These are phyloP conservation scores for Byssochlamys sp. DNA, from an alignment of 2,329 filamentous ascomycete genomes.

Conservation along the genomic window DNA sequence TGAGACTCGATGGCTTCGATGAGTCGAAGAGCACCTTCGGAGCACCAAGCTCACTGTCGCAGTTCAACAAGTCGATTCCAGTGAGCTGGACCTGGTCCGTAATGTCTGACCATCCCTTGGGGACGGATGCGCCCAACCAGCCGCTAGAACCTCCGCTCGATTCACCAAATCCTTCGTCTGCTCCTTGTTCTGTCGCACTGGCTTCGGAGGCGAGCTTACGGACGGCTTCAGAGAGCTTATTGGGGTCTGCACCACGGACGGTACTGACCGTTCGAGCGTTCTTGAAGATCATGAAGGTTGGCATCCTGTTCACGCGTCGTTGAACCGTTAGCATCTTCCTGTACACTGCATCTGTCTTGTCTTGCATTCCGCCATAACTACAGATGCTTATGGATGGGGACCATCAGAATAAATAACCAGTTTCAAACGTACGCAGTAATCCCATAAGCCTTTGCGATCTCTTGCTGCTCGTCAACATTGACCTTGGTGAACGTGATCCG, in stretches of 20 bases:
- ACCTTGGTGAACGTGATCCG: constrained; percentile 77
- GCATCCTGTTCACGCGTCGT: constrained; percentile 48
- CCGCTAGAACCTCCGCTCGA: constrained; percentile 36
- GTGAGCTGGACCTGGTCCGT: constrained; percentile 70
- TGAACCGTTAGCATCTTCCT: neutral
- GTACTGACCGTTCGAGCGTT: constrained; percentile 58
- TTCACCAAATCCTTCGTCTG: constrained; percentile 32
- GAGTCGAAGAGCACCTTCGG: constrained; percentile 65
- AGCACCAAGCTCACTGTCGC: constrained; percentile 64
- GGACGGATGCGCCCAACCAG: constrained; percentile 68
- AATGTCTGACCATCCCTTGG: constrained; percentile 73
- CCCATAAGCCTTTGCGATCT: constrained; percentile 63
- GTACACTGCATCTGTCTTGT: neutral
- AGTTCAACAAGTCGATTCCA: constrained; percentile 78
- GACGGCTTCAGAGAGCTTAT: constrained; percentile 60
- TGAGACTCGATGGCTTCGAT: constrained; percentile 55
- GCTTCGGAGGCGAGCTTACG: constrained; percentile 61
- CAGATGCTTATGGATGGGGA: neutral
- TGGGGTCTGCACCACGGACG: constrained; percentile 64
- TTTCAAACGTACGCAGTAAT: constrained; percentile 51
- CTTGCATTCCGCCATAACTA: neutral
- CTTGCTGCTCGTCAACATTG: constrained; percentile 67
- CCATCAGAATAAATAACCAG: constrained; percentile 4
- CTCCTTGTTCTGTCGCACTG: constrained; percentile 36
- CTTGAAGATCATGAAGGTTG: constrained; percentile 86